These are phyloP conservation scores for Cryoendolithus antarcticus DNA, from an alignment of 2,329 filamentous ascomycete species.

Conservation along the genomic window DNA sequence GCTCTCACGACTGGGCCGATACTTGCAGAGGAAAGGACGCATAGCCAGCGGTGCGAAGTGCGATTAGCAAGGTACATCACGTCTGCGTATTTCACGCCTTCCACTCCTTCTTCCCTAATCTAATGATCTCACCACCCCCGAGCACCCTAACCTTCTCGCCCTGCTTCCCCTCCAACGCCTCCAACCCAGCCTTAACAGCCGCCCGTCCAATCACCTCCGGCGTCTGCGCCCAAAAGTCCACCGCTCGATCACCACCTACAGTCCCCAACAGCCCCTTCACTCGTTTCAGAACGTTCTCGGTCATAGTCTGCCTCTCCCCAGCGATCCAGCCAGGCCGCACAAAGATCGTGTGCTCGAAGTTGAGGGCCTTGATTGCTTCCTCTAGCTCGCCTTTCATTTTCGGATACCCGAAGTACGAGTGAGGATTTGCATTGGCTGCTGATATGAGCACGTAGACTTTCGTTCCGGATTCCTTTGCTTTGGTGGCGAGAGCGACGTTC, in stretches of 20 bases:
- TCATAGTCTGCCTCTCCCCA: constrained; percentile 50
- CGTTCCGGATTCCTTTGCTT: constrained; percentile 59
- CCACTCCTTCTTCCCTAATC: constrained; percentile 47
- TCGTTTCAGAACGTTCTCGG: constrained; percentile 45
- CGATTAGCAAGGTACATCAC: too few species aligned
- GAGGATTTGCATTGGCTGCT: constrained; percentile 39
- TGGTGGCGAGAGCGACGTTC: constrained; percentile 64
- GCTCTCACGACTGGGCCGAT: too few species aligned
- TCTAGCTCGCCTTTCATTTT: constrained; percentile 85
- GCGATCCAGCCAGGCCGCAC: constrained; percentile 62
- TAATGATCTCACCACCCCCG: constrained; percentile 50
- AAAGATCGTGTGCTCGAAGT: constrained; percentile 68
- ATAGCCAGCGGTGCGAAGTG: too few species aligned
- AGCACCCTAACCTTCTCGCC: constrained; percentile 50
- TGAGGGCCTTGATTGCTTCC: constrained; percentile 57
- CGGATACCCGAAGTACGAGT: constrained; percentile 41
- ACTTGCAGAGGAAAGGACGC: too few species aligned
- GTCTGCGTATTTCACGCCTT: constrained; percentile 8
- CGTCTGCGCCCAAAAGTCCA: constrained; percentile 62
- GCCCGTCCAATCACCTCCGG: constrained; percentile 58
- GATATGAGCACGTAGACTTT: constrained; percentile 70
- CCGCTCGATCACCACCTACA: constrained; percentile 38
- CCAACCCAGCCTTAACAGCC: constrained; percentile 46
- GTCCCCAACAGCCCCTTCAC: constrained; percentile 45
- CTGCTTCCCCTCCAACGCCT: constrained; percentile 41